These are phyloP conservation scores for Rhynchosporium graminicola DNA, from an alignment of 2,329 filamentous ascomycete genomes.

Conservation along the genomic window DNA sequence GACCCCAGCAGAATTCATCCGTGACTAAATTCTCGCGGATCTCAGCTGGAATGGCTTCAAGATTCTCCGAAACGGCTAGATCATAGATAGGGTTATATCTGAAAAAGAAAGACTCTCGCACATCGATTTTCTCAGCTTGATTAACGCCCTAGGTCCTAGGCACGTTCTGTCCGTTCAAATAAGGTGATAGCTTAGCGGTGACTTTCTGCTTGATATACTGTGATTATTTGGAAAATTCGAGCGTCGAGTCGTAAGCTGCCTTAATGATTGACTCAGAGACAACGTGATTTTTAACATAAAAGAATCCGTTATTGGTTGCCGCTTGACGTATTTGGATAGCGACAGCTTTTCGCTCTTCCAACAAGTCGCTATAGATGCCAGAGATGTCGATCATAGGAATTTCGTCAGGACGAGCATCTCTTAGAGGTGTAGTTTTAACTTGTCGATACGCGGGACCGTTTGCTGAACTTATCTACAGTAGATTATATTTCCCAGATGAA, in stretches of 20 bases:
- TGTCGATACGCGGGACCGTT: constrained; percentile 18
- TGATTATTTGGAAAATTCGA: constrained; percentile 40
- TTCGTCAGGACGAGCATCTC: constrained; percentile 38
- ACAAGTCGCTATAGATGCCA: constrained; percentile 39
- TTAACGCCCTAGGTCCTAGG: constrained; percentile 21
- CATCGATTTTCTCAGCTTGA: constrained; percentile 17
- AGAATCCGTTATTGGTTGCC: constrained; percentile 46
- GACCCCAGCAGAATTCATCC: constrained; percentile 44
- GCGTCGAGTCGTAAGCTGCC: constrained; percentile 7
- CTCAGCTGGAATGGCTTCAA: constrained; percentile 13
- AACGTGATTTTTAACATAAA: constrained; percentile 48
- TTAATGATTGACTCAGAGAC: constrained; percentile 28
- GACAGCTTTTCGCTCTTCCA: constrained; percentile 41
- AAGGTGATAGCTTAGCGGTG: constrained; percentile 17
- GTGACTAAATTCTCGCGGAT: constrained; percentile 6
- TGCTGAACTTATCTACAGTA: constrained; percentile 18
- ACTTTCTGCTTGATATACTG: constrained; percentile 42
- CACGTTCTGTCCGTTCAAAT: constrained; percentile 20
- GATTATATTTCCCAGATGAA: background rate
- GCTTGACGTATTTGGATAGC: constrained; percentile 43
- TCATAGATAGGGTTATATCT: constrained; percentile 21
- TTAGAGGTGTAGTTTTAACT: constrained; percentile 16
- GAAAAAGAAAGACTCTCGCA: constrained; percentile 21
- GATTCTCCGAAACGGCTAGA: background rate
- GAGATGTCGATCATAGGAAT: constrained; percentile 49